Percentiles rank a stretch among this genome's conserved stretches.
Evolutionary conservation across 2,329 filamentous ascomycete species (phyloP).

Genomic region (Ceratocystis albifundus): DNA sequence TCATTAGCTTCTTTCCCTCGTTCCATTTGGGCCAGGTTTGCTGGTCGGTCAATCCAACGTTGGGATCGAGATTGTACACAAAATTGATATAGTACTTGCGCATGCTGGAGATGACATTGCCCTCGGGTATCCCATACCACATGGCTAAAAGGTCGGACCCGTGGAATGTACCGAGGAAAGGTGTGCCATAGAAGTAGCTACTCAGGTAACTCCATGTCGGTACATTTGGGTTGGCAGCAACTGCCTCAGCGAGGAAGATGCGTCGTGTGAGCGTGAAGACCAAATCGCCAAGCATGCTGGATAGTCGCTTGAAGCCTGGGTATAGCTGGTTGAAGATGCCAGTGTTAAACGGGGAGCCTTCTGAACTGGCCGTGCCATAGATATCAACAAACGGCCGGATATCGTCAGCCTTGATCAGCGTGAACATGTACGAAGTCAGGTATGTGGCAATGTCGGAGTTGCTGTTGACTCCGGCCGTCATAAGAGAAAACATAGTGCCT

Average conservation of each 20-base stretch:
- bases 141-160: conserved; percentile 45
- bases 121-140: conserved; percentile 40
- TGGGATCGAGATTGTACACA: conserved; percentile 46
- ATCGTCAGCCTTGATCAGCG: conserved; percentile 30
- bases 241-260: conserved; percentile 37
- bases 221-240: conserved; percentile 34
- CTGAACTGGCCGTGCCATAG: conserved; percentile 42
- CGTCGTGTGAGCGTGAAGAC: conserved; percentile 37
- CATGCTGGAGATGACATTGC: conserved; percentile 38
- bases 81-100: conserved; percentile 50
- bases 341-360: conserved; percentile 51
- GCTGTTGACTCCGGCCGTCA: conserved; percentile 47
- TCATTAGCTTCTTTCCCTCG: conserved; percentile 29
- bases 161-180: conserved; percentile 54
- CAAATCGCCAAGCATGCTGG: conserved; percentile 52
- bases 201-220: conserved; percentile 50
- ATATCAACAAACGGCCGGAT: conserved; percentile 41
- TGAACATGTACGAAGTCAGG: conserved; percentile 41
- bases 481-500: conserved; percentile 50
- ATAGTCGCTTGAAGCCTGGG: conserved; percentile 52
- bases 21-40: conserved; percentile 34
- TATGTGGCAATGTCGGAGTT: conserved; percentile 43
- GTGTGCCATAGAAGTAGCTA: conserved; percentile 47
- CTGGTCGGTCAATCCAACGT: conserved; percentile 31
- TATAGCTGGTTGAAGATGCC: conserved; percentile 47